Percentiles rank a stretch among this genome's conserved stretches.
Conservation (phyloP, 352 stramenopile species). For the Blastocystis sp. region DNA sequence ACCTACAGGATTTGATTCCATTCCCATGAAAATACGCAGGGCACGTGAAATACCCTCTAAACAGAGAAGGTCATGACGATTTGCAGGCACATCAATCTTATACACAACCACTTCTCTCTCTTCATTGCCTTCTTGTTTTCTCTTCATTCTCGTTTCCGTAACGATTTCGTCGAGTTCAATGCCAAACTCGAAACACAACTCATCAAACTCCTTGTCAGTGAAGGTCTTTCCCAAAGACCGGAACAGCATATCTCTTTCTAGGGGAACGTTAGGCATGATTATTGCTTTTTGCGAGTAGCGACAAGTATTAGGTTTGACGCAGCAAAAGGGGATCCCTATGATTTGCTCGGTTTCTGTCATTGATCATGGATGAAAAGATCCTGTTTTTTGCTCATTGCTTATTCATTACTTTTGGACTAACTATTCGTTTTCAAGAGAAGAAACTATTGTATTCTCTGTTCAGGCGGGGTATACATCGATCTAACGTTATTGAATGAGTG, state of each 20-base stretch:
- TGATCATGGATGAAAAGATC: no score
- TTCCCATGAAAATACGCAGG: slow-evolving; percentile 90
- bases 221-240: slow-evolving; percentile 87
- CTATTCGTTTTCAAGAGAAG: no score
- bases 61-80: slow-evolving; percentile 97
- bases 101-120: slow-evolving; percentile 84
- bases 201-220: slow-evolving; percentile 96
- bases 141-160: slow-evolving; percentile 69
- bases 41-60: slow-evolving; percentile 91
- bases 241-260: slow-evolving; percentile 94
- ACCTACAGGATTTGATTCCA: slow-evolving; percentile 78
- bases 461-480: no score
- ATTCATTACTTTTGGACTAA: no score
- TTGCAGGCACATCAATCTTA: slow-evolving; percentile 99
- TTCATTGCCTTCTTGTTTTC: slow-evolving; percentile 67
- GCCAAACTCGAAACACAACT: slow-evolving; percentile 99
- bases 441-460: no score
- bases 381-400: no score
- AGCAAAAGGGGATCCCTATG: no score
- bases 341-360: no score
- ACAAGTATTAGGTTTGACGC: no score
- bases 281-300: background rate
- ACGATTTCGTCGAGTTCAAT: slow-evolving; percentile 93
- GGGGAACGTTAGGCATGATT: slow-evolving; percentile 89
- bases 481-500: background rate